Evolutionary conservation across 2,329 filamentous ascomycete species (phyloP), one percentile per base, ranked within the genome.

Genomic region (Aspergillus glaucus): DNA sequence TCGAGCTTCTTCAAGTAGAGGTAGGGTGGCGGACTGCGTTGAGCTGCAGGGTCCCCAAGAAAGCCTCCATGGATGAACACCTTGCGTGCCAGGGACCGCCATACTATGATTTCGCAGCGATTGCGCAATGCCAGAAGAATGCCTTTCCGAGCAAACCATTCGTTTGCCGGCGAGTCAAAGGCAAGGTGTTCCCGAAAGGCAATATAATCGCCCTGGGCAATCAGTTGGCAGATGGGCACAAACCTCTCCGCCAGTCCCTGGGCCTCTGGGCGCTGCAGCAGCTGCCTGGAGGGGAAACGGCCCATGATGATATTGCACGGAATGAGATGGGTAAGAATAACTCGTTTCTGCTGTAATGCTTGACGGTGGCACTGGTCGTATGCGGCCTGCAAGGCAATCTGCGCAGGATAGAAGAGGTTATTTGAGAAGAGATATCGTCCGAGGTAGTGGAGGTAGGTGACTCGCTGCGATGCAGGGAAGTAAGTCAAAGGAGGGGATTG

Each of bases 361-460:
- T 70, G 66, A n/a, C 65, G 62, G 53, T 82, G 80, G 55, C 88
- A 87, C 67, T 94, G 85, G 45, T 84, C 72, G 67, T 95, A 96
- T 2, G 92, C 88, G 22, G 84, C 78, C 61, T 94, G 81, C 6
- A 96, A 75, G 32, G 86, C 88, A 44, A 82, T 75, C 46, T 85
- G 81, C 0, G 91, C 89, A 22, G 87, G 84, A 53, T 81, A 82
- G 67, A 89, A 95, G 63, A 95, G 85, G 56, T 84, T 86, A 66
- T 88, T 91, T 54, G 87, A 83, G 65, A 95, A 89, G 62, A 91
- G 83, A 70, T 92, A 96, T 50, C 90, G 85, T 15, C 92, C 92
- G 5, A 97, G 84, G 64, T 95, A 95, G 72, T 95, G 96, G 12
- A 97, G 83, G 60, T 91, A 97, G 3, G 90, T 95, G 45, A 95